Evolutionary conservation across 2,329 filamentous ascomycete species (phyloP).

Genomic region (Penicillium sp.): DNA sequence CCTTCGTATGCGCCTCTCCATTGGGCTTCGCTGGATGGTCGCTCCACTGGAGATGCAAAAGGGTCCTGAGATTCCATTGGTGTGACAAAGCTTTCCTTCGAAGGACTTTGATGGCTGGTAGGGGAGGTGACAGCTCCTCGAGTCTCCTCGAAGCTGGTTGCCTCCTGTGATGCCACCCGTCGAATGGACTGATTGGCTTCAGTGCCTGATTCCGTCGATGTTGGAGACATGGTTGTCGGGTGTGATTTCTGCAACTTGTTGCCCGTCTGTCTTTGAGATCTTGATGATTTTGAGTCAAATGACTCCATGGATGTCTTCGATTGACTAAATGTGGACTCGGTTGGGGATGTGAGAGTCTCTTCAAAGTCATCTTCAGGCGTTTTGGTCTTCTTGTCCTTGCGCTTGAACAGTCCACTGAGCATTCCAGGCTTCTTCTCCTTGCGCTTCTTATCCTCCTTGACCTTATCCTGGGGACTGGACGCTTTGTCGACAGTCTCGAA

Average conservation of each 20-base stretch:
- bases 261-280: constrained; percentile 59
- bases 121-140: constrained; percentile 22
- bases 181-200: constrained; percentile 36
- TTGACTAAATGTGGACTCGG: constrained; percentile 53
- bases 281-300: constrained; percentile 35
- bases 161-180: constrained; percentile 34
- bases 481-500: constrained; percentile 76
- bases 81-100: constrained; percentile 25
- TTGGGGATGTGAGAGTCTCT: constrained; percentile 60
- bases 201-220: constrained; percentile 19
- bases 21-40: constrained; percentile 21
- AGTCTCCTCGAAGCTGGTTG: constrained; percentile 25
- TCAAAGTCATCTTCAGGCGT: constrained; percentile 49
- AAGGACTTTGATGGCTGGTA: constrained; percentile 20
- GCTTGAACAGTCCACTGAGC: constrained; percentile 69
- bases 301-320: constrained; percentile 49
- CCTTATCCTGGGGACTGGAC: constrained; percentile 61
- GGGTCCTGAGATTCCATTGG: constrained; percentile 15
- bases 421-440: constrained; percentile 72
- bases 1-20: constrained; percentile 15
- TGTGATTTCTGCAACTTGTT: constrained; percentile 70
- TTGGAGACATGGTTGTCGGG: constrained; percentile 43
- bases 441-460: constrained; percentile 73
- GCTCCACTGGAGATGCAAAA: constrained; percentile 25
- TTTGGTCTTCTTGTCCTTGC: constrained; percentile 63